Evolutionary conservation across 352 stramenopile species (phyloP), one percentile per base, ranked within the genome.

Genomic region (Blastocystis sp.): DNA sequence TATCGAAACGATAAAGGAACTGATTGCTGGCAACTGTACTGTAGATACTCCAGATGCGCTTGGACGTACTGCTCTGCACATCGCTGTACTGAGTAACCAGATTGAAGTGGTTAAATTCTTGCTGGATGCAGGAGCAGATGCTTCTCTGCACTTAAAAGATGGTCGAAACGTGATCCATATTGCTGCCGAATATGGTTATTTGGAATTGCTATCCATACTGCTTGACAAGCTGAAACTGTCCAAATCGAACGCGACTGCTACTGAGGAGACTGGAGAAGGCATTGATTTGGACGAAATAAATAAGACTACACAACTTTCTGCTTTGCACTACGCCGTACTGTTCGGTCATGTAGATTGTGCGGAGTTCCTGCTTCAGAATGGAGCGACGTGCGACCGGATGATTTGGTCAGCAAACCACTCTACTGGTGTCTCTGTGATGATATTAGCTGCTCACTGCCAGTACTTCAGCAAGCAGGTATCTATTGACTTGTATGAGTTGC

Each of bases 131-230:
- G 79, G 73, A n/a, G 90, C 89, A 11, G 69, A 91, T 50, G 50
- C 82, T 1, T 76, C 70, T 20, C 26, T 90, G 0, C 79, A 79
- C 41, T 39, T 90, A 59, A 81, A 82, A 34, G 82, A 91, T 70
- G 90, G 90, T 34, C 68, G 90, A n/a, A 88, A 55, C 39, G 43
- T 89, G 3, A 16, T 91, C 24, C 90, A 91, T 53, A 79, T 91
- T 30, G 81, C 69, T n/a, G 64, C 55, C 37, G 79, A 91, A 43
- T 91, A 91, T 53, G 73, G 88, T 13, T 85, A 91, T 43, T 7
- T 87, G 24, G 62, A 82, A 7, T 7, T 79, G 56, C 37, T 78
- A 16, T 20, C n/a, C 1, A 6, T 78, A 39, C 41, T 81, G 8
- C 34, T 90, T 16, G 26, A 90, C n/a, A 50, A 66, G 41, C 39